Percentiles rank a stretch among this genome's conserved stretches.
phyloP scores from a whole-genome alignment of 176 grass and related monocot species.

The Ampelocalamus luodianensis region DNA sequence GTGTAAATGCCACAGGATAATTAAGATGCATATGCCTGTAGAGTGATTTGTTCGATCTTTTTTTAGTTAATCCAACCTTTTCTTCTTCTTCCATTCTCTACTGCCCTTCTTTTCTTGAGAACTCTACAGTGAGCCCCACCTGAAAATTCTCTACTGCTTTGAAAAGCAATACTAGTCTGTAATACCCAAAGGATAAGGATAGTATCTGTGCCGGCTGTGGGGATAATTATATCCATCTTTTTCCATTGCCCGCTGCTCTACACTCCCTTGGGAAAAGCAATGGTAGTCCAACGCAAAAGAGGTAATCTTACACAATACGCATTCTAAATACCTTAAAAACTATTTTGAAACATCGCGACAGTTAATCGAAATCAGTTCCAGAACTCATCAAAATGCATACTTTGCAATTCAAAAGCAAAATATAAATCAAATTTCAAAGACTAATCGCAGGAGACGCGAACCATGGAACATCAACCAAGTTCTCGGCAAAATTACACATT shows the following conservation, averaged over 20 bases:
- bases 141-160: not conserved
- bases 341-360: not conserved
- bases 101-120: too few relatives aligned
- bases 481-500: not conserved
- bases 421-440: not conserved
- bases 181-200: not conserved
- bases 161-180: not conserved
- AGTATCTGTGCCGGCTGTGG: not conserved
- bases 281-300: not conserved
- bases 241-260: not conserved
- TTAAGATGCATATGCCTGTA: too few relatives aligned
- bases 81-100: not conserved
- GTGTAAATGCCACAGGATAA: not conserved
- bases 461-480: not conserved
- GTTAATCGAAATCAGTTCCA: not conserved
- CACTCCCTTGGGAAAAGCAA: not conserved
- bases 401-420: not conserved
- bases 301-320: not conserved
- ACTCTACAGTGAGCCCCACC: too few relatives aligned
- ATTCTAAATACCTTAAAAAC: not conserved
- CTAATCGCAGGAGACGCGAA: not conserved
- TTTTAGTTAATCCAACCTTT: not conserved
- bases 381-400: not conserved
- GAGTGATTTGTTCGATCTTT: not conserved
- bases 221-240: not conserved